Evolutionary conservation across 1,139 yeast species (phyloP).

Genomic region (Lodderomyces theae): DNA sequence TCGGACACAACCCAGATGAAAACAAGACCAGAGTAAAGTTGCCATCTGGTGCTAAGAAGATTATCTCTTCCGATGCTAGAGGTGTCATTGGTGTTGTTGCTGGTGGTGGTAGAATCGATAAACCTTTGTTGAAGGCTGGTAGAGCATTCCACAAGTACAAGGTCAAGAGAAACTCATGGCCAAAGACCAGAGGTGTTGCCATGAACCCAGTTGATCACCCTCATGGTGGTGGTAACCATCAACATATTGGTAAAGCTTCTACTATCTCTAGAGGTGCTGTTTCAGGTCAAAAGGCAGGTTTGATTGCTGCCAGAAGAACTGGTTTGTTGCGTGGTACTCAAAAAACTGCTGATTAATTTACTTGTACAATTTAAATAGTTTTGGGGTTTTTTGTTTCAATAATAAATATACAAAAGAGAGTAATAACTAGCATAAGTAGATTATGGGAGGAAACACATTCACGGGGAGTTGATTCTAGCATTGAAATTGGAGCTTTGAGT

Average conservation of each 20-base stretch:
- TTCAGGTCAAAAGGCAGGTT: conserved; percentile 99
- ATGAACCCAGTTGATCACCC: conserved; percentile 99
- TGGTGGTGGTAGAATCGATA: conserved; percentile 99
- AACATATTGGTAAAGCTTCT: conserved; percentile 99
- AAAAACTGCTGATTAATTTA: conserved; percentile 76
- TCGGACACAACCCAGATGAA: conserved; percentile 99
- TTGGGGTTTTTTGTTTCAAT: conserved; percentile 10
- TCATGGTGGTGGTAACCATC: conserved; percentile 99
- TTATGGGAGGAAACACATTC: not conserved
- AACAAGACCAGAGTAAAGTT: conserved; percentile 98
- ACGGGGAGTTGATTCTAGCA: conserved; percentile 4
- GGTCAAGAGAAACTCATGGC: conserved; percentile 99
- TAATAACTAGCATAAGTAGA: conserved; percentile 5
- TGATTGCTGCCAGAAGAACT: conserved; percentile 99
- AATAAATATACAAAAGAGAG: conserved; percentile 9
- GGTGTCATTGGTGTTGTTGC: conserved; percentile 99
- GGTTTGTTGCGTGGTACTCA: conserved; percentile 99
- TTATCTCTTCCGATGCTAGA: conserved; percentile 93
- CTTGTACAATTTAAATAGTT: conserved; percentile 14
- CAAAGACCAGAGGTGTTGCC: conserved; percentile 99
- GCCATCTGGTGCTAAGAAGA: conserved; percentile 98
- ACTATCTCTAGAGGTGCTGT: conserved; percentile 99
- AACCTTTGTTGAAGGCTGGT: conserved; percentile 99
- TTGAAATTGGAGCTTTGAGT: conserved; percentile 5
- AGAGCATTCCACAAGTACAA: conserved; percentile 99